Conservation (phyloP, 108 stramenopile genomes). For the Stephanodiscus triporus region DNA sequence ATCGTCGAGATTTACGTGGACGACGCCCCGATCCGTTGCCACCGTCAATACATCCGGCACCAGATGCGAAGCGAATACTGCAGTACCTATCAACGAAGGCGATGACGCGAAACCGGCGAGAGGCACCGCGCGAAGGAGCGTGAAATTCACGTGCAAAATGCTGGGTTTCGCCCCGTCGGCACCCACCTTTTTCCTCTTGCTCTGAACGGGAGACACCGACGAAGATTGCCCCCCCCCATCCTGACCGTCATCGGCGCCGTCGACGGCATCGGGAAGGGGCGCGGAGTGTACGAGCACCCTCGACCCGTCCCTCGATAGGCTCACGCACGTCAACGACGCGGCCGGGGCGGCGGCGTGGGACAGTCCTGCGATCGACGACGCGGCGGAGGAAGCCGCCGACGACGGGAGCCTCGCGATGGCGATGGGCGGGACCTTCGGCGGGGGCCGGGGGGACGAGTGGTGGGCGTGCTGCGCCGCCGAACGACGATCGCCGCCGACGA, state of each 20-base stretch:
- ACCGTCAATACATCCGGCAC: conserved; percentile 29
- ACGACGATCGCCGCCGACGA: conserved; percentile 11
- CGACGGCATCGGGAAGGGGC: conserved; percentile 26
- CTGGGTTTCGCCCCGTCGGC: conserved; percentile 7
- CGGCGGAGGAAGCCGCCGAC: conserved; percentile 11
- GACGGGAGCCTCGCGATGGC: conserved; percentile 43
- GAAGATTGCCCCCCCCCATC: not conserved
- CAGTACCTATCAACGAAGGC: conserved; percentile 3
- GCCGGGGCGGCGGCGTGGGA: conserved; percentile 16
- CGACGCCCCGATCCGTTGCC: conserved; percentile 42
- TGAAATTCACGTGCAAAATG: conserved; percentile 21
- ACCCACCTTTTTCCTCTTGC: conserved; percentile 9
- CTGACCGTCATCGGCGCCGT: conserved; percentile 11
- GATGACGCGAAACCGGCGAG: conserved; percentile 9
- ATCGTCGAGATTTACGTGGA: conserved; percentile 22
- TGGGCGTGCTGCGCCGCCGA: not conserved
- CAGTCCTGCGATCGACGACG: conserved; percentile 34
- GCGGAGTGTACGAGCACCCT: conserved; percentile 34
- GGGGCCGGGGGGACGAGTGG: conserved; percentile 31
- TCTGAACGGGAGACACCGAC: conserved; percentile 6
- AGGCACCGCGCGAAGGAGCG: conserved; percentile 15
- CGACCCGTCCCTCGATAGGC: conserved; percentile 37
- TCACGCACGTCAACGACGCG: conserved; percentile 32
- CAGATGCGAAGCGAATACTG: conserved; percentile 25
- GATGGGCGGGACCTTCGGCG: conserved; percentile 43